Evolutionary conservation across 371 early-diverging fungal species (phyloP).

Genomic region (Actinomucor elegans): DNA sequence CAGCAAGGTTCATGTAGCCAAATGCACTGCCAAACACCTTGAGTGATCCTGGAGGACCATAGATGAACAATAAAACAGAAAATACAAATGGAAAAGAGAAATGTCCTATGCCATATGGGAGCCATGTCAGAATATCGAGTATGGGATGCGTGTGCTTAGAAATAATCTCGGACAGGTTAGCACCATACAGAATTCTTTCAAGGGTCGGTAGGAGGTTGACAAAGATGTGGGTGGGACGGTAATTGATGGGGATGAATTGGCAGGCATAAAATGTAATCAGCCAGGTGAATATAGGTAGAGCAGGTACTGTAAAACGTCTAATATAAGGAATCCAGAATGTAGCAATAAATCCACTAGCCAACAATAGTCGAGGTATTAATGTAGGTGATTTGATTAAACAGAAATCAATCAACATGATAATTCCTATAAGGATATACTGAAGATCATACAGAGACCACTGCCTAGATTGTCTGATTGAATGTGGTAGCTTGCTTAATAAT

Average conservation of each 20-base stretch:
- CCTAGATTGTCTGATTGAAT: neutral
- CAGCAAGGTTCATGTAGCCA: conserved; percentile 70
- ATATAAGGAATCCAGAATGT: conserved; percentile 38
- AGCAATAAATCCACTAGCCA: conserved; percentile 12
- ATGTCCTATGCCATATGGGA: conserved; percentile 75
- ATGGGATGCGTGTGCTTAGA: conserved; percentile 50
- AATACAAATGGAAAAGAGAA: conserved; percentile 66
- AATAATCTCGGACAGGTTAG: conserved; percentile 65
- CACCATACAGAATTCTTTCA: conserved; percentile 70
- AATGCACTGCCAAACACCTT: conserved; percentile 61
- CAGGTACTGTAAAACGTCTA: conserved; percentile 53
- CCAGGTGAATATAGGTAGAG: conserved; percentile 64
- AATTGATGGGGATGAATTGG: conserved; percentile 61
- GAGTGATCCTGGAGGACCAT: conserved; percentile 55
- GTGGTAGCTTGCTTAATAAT: neutral
- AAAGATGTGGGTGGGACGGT: conserved; percentile 63
- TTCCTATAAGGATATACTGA: conserved; percentile 24
- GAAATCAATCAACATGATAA: conserved; percentile 21
- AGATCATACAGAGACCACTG: conserved; percentile 17
- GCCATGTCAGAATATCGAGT: conserved; percentile 67
- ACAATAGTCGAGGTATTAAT: conserved; percentile 7
- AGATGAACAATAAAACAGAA: conserved; percentile 42
- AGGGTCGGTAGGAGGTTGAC: conserved; percentile 69
- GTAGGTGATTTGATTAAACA: conserved; percentile 27
- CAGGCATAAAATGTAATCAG: conserved; percentile 62